Conservation (phyloP, 2,329 filamentous ascomycete genomes). For the Rutstroemia sp. region DNA sequence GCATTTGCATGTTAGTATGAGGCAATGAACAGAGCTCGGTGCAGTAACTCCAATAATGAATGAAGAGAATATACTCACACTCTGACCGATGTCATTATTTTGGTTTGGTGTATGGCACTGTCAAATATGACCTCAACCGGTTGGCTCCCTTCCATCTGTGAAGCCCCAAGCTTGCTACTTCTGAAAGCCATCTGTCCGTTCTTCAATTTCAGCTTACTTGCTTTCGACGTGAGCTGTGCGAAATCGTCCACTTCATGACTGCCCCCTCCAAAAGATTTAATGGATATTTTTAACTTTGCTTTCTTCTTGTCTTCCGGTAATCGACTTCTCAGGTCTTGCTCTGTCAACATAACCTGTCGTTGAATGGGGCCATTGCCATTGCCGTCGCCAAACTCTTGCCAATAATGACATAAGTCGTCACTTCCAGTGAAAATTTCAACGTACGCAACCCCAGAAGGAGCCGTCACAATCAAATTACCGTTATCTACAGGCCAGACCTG, state of each 20-base stretch:
- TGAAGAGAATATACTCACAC: constrained; percentile 48
- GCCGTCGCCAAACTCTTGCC: constrained; percentile 70
- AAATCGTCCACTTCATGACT: constrained; percentile 74
- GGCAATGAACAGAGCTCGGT: not conserved
- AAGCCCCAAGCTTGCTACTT: constrained; percentile 66
- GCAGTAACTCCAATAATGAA: no score
- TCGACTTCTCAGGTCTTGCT: constrained; percentile 63
- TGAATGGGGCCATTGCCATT: constrained; percentile 53
- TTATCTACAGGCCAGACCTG: constrained; percentile 82
- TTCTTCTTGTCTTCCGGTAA: constrained; percentile 69
- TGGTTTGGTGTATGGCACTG: constrained; percentile 54
- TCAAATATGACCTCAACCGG: constrained; percentile 69
- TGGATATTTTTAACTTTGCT: constrained; percentile 58
- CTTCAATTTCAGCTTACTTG: constrained; percentile 65
- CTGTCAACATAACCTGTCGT: constrained; percentile 66
- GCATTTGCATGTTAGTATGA: not conserved
- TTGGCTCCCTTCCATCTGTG: constrained; percentile 61
- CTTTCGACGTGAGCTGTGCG: constrained; percentile 58
- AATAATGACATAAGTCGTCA: constrained; percentile 72
- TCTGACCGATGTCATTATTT: constrained; percentile 66
- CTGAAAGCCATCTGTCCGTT: constrained; percentile 69
- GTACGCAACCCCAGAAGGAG: constrained; percentile 75
- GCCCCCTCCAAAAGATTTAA: constrained; percentile 71
- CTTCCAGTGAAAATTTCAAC: constrained; percentile 74
- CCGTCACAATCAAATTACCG: constrained; percentile 67